Conservation (phyloP, 768 basidiomycete species). For the Pholiota microspora region DNA sequence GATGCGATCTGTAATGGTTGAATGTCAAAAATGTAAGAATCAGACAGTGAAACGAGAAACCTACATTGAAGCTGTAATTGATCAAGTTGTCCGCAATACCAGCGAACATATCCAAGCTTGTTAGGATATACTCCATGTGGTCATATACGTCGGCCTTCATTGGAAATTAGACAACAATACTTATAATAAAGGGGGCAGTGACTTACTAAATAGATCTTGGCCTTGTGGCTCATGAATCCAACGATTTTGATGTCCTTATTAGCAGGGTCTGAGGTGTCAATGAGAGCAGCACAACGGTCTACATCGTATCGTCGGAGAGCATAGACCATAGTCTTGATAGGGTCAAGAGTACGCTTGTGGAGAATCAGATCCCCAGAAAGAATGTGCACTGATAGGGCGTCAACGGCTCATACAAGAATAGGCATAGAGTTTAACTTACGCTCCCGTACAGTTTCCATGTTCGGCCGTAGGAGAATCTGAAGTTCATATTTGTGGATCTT, state of each 20-base stretch:
- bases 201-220: slow-evolving; percentile 65
- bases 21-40: neutral
- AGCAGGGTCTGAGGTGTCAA: slow-evolving; percentile 40
- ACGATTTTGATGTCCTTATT: slow-evolving; percentile 38
- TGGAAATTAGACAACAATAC: neutral
- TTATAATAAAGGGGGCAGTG: neutral
- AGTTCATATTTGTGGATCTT: slow-evolving; percentile 63
- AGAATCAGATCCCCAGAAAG: slow-evolving; percentile 65
- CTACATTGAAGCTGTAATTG: slow-evolving; percentile 71
- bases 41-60: slow-evolving; percentile 15
- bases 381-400: slow-evolving; percentile 47
- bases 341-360: slow-evolving; percentile 70
- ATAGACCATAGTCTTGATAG: slow-evolving; percentile 66
- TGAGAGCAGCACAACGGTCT: slow-evolving; percentile 61
- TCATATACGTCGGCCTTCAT: slow-evolving; percentile 69
- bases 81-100: slow-evolving; percentile 71
- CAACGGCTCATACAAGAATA: neutral
- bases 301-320: slow-evolving; percentile 68
- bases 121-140: slow-evolving; percentile 71
- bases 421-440: slow-evolving; percentile 37
- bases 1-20: slow-evolving; percentile 52
- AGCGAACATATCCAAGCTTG: slow-evolving; percentile 71
- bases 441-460: slow-evolving; percentile 57
- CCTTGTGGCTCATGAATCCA: slow-evolving; percentile 67
- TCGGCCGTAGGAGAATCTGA: slow-evolving; percentile 55